Evolutionary conservation across 2,329 filamentous ascomycete species (phyloP).

Genomic region (Microsporum audouinii): DNA sequence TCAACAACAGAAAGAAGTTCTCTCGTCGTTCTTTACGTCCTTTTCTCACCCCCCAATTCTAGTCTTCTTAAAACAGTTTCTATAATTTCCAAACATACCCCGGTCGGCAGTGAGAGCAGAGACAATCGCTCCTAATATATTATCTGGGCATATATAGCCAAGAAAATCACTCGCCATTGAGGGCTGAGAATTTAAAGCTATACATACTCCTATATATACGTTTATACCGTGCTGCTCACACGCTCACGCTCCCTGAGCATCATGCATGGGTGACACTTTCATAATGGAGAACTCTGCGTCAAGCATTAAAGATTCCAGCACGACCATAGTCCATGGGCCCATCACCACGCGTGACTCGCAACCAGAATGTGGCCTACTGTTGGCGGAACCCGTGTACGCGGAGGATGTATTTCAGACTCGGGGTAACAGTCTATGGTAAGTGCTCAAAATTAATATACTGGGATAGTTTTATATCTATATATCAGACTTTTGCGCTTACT

Average conservation of each 20-base stretch:
- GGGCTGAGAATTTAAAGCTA: neutral
- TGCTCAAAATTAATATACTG: neutral
- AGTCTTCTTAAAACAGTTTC: neutral
- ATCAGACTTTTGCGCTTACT: neutral
- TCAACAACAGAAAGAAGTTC: neutral
- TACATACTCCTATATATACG: neutral
- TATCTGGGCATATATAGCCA: neutral
- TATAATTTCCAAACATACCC: neutral
- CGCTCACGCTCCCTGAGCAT: neutral
- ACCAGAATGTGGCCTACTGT: neutral
- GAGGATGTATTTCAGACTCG: slow-evolving; percentile 1
- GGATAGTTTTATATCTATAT: neutral
- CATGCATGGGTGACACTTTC: neutral
- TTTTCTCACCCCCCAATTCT: neutral
- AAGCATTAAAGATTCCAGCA: neutral
- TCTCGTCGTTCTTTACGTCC: neutral
- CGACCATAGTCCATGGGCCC: neutral
- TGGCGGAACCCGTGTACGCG: slow-evolving; percentile 5
- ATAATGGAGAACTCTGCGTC: neutral
- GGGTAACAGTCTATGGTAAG: slow-evolving; percentile 9
- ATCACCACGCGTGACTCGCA: neutral
- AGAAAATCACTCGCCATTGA: neutral
- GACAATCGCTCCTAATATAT: neutral
- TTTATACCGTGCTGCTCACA: neutral
- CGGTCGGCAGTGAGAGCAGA: neutral